Evolutionary conservation across 805 yeast genomes (phyloP), one percentile per base, ranked within the genome.

Genomic region (Kregervanrija delftensis): DNA sequence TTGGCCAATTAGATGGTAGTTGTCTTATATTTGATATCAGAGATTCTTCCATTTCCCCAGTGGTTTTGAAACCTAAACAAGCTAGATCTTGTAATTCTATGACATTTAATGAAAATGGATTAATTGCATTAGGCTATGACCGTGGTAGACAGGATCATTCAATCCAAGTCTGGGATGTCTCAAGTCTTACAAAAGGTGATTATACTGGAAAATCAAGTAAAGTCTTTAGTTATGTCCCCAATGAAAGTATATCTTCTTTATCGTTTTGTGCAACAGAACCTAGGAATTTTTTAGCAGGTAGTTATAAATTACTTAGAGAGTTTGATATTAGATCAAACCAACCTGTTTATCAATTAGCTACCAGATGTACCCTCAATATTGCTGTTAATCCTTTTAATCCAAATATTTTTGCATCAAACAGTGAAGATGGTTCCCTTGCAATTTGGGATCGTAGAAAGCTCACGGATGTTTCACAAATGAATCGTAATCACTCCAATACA

Each of bases 351-450:
- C 96, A 86, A 59, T 72, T 85, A 55, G 83, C 90, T 2, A 83
- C 95, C 1, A 77, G 82, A 53, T 76, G 86, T 47, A 79, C 89
- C 0, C 71, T 77, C 53, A 84, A 84, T 14, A 71, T 90, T 39
- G 71, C 76, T 8, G 68, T 81, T 30, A 90, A 86, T 57, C 91
- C 85, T 3, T 78, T 78, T 56, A 79, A 81, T 55, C 73, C 72
- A 11, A 73, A 77, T 61, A 71, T 76, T 49, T 86, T 90, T 60
- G 78, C 87, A 13, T 81, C 95, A 0, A 77, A 77, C 50, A 78
- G 86, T 42, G 96, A 89, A 53, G 91, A 86, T 56, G 96, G 96
- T 1, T 77, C 93, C 0, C 65, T 89, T 41, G 82, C 91, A 0
- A 70, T 90, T 8, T 90, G 90, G 86, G 95, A 86, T 59, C 71